Base-by-base conservation (phyloP, 2,329 filamentous ascomycete species). In the Pseudocercospora vitis region DNA sequence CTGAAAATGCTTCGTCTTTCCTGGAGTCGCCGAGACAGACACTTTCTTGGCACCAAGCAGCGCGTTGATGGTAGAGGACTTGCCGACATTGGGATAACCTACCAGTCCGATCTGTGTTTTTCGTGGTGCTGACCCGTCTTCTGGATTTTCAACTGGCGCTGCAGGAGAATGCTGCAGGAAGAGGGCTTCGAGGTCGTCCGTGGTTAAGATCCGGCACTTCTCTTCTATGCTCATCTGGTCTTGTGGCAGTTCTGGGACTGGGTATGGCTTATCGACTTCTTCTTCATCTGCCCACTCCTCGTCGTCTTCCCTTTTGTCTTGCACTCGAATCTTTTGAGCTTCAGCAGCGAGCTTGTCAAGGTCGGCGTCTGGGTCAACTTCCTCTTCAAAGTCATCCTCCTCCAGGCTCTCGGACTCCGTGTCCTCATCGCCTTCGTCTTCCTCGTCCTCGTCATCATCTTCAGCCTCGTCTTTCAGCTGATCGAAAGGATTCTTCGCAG, bases 1-100 rank as follows among this genome's bases (percentile, higher is more conserved):
- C 73, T 99, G 94, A 77, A 99, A 99, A 68, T 99, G 94, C 77
- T 99, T 99, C 11, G 94, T 99, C 77, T 99, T 99, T 70, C 94
- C 94, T 3, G 94, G 94, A 1, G 94, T 99, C 11, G 92, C 87
- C 12, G 94, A 99, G 32, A 99, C 95, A 0, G 92, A 97, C 4
- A 99, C 94, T 76, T 97, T 99, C 78, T 97, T 99, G 51, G 94
- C 86, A 47, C 95, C 95, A 54, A 97, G 91, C n/a, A 99, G 82
- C 35, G 94, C 92, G 76, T 99, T 99, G 80, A 99, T 99, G 12
- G 94, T 99, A 45, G 91, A 96, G 1, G 95, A 99, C 76, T 99
- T 99, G 75, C 94, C 94, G 59, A 99, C 94, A 76, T 99, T 99
- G 67, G 94, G 94, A 74, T 99, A 99, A 55, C 94, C 94, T 31